Evolutionary conservation across 2,329 filamentous ascomycete species (phyloP).

Genomic region (Fusarium nematophilum): DNA sequence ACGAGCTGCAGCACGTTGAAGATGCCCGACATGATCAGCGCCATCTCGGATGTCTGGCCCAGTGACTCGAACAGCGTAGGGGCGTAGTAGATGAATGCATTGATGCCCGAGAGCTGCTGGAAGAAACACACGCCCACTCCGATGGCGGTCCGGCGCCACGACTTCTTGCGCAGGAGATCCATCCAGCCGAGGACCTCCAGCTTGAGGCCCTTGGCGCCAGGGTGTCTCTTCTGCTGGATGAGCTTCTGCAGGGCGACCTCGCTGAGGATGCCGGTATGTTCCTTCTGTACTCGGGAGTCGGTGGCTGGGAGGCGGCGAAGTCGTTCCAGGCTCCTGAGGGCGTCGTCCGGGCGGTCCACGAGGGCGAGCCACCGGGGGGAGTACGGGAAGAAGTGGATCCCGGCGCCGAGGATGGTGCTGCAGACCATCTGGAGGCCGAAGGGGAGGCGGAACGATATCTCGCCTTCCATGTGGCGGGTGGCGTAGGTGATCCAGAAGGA

Average conservation of each 20-base stretch:
- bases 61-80: conserved; percentile 49
- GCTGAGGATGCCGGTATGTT: conserved; percentile 61
- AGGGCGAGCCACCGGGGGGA: conserved; percentile 59
- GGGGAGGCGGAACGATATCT: no score
- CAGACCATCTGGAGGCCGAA: conserved; percentile 54
- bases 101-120: conserved; percentile 24
- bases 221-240: conserved; percentile 9
- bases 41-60: conserved; percentile 39
- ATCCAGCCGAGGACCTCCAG: conserved; percentile 58
- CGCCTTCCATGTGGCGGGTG: no score
- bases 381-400: conserved; percentile 59
- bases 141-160: conserved; percentile 16
- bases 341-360: conserved; percentile 51
- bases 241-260: conserved; percentile 59
- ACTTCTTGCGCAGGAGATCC: conserved; percentile 56
- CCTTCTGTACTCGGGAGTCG: conserved; percentile 56
- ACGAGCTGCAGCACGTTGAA: conserved; percentile 58
- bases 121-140: conserved; percentile 19
- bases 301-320: conserved; percentile 54
- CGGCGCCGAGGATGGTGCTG: conserved; percentile 44
- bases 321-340: conserved; percentile 50
- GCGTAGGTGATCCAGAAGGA: conserved; percentile 50
- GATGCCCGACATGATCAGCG: conserved; percentile 54
- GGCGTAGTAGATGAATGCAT: conserved; percentile 57
- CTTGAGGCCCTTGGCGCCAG: conserved; percentile 47